Base-by-base conservation (phyloP, 257 asterid genomes). In the Solanum paucissectum region DNA sequence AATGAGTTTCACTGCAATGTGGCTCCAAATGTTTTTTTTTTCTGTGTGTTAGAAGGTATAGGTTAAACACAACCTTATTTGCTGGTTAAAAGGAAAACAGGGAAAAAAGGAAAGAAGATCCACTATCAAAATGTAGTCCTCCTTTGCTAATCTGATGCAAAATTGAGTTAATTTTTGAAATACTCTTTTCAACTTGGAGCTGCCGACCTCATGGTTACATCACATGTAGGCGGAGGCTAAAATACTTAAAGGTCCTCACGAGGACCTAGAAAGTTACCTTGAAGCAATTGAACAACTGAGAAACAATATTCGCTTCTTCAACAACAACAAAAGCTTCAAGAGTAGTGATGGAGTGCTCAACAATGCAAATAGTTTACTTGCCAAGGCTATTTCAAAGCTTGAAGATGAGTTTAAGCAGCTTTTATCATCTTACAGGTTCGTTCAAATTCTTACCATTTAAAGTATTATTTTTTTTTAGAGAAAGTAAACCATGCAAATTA, bases 161-260 rank as follows among this genome's bases (percentile, higher is more conserved):
- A 27, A 29, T 7, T 46, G 85, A 46, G 66, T 81, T 9, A 81
- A 18, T 5, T 18, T 46, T 46, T 46, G 66, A 40, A 76, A 25
- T 29, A 44, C 34, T 46, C 18, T 46, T 81, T 29, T 27, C 68
- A 46, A 81, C 27, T 81, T 81, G 84, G 64, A 77, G 62, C 76
- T 85, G 10, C 69, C 11, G 72, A 79, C 60, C 83, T 79, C 87
- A 52, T 85, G 83, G 86, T 85, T 6, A 66, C 62, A 73, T 86
- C 64, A 49, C 76, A 27, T 89, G 89, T 88, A 97, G 99, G 99
- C 98, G 23, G 99, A 97, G 92, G 98, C 95, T 83, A 97, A 96
- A 93, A 97, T 97, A 92, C 95, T 95, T 71, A 95, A 95, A 91
- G 99, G 99, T 84, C 99, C 99, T 73, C 98, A 94, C 60, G 99